Base-by-base conservation (phyloP, 2,329 filamentous ascomycete genomes). In the Colletotrichum sp. region DNA sequence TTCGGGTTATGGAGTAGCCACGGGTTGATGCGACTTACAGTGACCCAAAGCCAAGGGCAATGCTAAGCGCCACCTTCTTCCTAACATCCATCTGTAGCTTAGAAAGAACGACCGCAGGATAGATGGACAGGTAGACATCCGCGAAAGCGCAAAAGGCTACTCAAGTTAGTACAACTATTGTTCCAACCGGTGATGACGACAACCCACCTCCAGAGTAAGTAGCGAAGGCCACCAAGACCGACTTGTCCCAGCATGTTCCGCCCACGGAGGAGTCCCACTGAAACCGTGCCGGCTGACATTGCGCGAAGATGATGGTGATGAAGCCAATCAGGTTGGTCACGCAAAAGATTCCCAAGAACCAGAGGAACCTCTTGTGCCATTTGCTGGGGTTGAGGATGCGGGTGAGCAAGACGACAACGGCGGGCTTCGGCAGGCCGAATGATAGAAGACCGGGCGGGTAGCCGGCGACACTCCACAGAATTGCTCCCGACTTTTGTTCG, bases 121-220 rank as follows among this genome's bases (percentile, higher is more conserved):
- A 88, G 1, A 87, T 76, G 18, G 86, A 85, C 6, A 88, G 82
- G 64, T 88, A 88, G 1, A 87, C 78, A 74, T 88, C 86, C 18
- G 84, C 81, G 28, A 83, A 78, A 4, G 81, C 84, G 15, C 83
- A 86, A 10, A 84, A 78, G 1, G 80, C 83, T 85, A 60, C 30
- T 1, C 8, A 7, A 15, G 6, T 55, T 12, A 64, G 44, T 6
- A 7, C 8, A 8, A 4, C 3, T 8, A 39, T 34, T 71, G 28
- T 28, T 15, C 34, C 10, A 12, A 4, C 8, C 1, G 59, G 15
- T 4, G 18, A 24, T 62, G 15, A 62, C 2, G 0, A 12, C 28
- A 30, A 79, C 81, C 72, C 71, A 87, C 86, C 80, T 68, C 86
- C 86, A 3, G 85, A 83, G 28, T 82, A 85, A 5, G 86, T 84